phyloP scores from a whole-genome alignment of 2,329 filamentous ascomycete genomes.

The Aulographum hederae region DNA sequence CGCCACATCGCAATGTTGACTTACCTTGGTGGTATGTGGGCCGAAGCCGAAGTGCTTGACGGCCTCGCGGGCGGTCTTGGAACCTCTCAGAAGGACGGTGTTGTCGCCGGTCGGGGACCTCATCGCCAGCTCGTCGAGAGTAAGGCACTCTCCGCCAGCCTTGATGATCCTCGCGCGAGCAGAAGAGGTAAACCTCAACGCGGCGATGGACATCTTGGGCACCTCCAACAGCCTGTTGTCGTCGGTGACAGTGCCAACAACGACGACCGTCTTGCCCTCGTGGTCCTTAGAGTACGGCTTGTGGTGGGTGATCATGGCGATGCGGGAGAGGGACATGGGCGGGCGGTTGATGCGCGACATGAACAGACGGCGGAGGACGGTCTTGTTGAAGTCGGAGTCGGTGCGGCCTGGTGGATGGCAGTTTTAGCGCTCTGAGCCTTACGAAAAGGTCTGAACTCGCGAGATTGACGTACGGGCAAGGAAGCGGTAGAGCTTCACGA shows the following conservation, averaged over 20 bases:
- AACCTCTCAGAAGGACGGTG: constrained; percentile 90
- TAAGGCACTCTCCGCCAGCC: constrained; percentile 87
- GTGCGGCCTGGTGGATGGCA: constrained; percentile 52
- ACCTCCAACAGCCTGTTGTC: constrained; percentile 73
- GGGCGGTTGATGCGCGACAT: constrained; percentile 98
- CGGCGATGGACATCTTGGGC: constrained; percentile 86
- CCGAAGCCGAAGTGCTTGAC: constrained; percentile 99
- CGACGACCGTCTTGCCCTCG: constrained; percentile 68
- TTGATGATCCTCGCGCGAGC: constrained; percentile 85
- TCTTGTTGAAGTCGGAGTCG: constrained; percentile 97
- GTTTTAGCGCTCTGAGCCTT: too few relatives aligned
- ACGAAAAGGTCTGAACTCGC: constrained; percentile 5
- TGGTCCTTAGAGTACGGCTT: constrained; percentile 34
- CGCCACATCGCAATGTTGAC: constrained; percentile 9
- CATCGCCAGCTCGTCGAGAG: constrained; percentile 91
- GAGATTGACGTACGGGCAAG: constrained; percentile 32
- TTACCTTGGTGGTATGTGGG: constrained; percentile 91
- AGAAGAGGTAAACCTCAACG: constrained; percentile 90
- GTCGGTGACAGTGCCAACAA: constrained; percentile 91
- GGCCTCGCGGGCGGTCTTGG: constrained; percentile 95
- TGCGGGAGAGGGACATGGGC: constrained; percentile 84
- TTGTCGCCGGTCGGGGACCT: constrained; percentile 90
- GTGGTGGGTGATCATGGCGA: constrained; percentile 44
- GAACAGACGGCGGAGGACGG: constrained; percentile 89
- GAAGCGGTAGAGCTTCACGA: constrained; percentile 98